Percentiles rank a stretch among this genome's conserved stretches.
phyloP scores from a whole-genome alignment of 2,329 filamentous ascomycete species.

The Byssochlamys sp. region DNA sequence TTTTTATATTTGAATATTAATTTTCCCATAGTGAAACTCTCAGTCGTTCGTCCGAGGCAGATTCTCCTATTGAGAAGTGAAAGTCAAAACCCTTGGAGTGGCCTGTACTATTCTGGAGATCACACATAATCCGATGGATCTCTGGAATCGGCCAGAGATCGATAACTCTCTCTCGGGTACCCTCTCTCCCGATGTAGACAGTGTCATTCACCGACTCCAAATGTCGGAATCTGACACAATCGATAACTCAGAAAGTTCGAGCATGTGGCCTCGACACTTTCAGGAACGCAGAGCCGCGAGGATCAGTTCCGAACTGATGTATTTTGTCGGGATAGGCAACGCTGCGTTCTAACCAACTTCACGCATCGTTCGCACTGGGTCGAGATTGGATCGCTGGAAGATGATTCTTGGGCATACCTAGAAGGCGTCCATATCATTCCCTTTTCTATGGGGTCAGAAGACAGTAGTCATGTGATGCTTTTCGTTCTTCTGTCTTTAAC shows the following conservation, averaged over 20 bases:
- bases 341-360: not conserved
- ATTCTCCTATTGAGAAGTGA: too few relatives aligned
- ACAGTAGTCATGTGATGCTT: not conserved
- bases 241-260: not conserved
- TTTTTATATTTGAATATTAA: not conserved
- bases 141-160: too few relatives aligned
- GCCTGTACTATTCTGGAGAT: too few relatives aligned
- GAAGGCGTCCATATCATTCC: not conserved
- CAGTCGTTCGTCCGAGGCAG: not conserved
- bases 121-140: too few relatives aligned
- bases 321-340: not conserved
- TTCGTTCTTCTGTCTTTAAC: not conserved
- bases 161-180: too few relatives aligned
- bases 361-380: not conserved
- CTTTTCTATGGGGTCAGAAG: not conserved
- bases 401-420: not conserved
- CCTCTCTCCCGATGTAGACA: too few relatives aligned
- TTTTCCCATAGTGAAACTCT: not conserved
- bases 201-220: too few relatives aligned
- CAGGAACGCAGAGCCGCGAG: not conserved
- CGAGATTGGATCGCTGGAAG: not conserved
- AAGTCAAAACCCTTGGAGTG: too few relatives aligned
- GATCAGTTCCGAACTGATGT: not conserved
- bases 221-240: too few relatives aligned
- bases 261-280: not conserved